Evolutionary conservation across 2,329 filamentous ascomycete genomes (phyloP).

Genomic region (Colletotrichum tropicicola): DNA sequence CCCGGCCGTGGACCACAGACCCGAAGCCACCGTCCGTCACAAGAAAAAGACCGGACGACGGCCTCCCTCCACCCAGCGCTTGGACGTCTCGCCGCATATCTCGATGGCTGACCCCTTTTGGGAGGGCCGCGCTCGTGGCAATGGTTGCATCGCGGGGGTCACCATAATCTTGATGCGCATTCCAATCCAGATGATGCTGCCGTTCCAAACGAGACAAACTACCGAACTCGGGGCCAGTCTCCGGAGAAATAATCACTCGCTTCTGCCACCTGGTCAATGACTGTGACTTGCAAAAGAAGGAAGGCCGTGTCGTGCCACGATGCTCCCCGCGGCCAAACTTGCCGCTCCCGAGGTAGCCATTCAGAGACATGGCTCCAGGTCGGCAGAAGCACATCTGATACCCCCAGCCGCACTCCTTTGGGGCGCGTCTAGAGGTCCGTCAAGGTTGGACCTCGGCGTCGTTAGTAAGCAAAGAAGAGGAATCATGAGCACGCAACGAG

Average conservation of each 20-base stretch:
- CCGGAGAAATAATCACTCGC: constrained; percentile 3
- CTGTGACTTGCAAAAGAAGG: too few relatives aligned
- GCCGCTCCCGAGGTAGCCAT: neutral
- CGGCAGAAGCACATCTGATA: neutral
- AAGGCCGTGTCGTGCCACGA: neutral
- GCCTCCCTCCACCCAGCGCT: neutral
- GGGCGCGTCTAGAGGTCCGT: too few relatives aligned
- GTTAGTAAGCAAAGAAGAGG: neutral
- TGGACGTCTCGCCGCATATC: neutral
- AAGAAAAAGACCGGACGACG: constrained; percentile 1
- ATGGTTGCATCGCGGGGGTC: neutral
- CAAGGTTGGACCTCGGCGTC: neutral
- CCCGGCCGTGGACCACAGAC: neutral
- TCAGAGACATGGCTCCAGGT: neutral
- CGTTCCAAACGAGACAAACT: neutral
- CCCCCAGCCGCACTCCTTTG: neutral
- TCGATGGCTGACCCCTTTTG: neutral
- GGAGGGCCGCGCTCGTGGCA: neutral
- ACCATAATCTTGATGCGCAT: constrained; percentile 4
- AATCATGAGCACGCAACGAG: neutral
- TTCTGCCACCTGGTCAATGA: neutral
- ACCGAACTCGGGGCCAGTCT: neutral
- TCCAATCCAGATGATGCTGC: neutral
- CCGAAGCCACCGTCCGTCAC: neutral
- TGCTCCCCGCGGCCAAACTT: constrained; percentile 3